These are phyloP conservation scores for Coleophoma cylindrospora DNA, from an alignment of 2,329 filamentous ascomycete species.

Conservation along the genomic window DNA sequence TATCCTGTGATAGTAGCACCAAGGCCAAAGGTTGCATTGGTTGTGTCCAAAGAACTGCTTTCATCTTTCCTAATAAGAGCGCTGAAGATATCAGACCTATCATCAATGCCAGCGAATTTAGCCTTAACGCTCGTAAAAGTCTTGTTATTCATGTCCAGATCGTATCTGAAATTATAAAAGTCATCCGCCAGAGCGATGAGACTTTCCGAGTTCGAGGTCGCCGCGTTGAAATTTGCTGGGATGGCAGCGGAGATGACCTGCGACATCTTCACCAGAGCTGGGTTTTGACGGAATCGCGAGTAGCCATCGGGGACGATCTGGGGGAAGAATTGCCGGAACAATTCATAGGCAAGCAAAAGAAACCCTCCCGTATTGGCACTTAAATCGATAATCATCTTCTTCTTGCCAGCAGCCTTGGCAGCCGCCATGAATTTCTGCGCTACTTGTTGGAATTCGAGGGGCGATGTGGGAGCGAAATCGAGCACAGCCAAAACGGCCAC, in stretches of 20 bases:
- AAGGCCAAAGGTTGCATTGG: constrained; percentile 5
- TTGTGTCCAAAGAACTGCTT: constrained; percentile 4
- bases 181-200: constrained; percentile 5
- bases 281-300: constrained; percentile 6
- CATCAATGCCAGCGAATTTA: constrained; percentile 5
- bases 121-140: constrained; percentile 3
- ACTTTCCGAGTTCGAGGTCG: constrained; percentile 9
- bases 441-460: constrained; percentile 10
- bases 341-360: constrained; percentile 35
- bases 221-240: constrained; percentile 8
- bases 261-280: constrained; percentile 1
- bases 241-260: not conserved
- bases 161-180: constrained; percentile 3
- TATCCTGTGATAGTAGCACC: constrained; percentile 23
- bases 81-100: constrained; percentile 6
- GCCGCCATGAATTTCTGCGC: constrained; percentile 33
- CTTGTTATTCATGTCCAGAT: constrained; percentile 3
- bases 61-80: constrained; percentile 4
- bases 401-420: constrained; percentile 39
- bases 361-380: constrained; percentile 49
- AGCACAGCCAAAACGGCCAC: constrained; percentile 10
- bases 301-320: constrained; percentile 8
- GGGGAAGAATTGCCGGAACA: constrained; percentile 35
- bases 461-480: constrained; percentile 3
- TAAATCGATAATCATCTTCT: constrained; percentile 56